A percentile compares a stretch with the other conserved stretches of the same genome.
phyloP scores from a whole-genome alignment of 2,329 filamentous ascomycete genomes.

The Exophiala calicioides region DNA sequence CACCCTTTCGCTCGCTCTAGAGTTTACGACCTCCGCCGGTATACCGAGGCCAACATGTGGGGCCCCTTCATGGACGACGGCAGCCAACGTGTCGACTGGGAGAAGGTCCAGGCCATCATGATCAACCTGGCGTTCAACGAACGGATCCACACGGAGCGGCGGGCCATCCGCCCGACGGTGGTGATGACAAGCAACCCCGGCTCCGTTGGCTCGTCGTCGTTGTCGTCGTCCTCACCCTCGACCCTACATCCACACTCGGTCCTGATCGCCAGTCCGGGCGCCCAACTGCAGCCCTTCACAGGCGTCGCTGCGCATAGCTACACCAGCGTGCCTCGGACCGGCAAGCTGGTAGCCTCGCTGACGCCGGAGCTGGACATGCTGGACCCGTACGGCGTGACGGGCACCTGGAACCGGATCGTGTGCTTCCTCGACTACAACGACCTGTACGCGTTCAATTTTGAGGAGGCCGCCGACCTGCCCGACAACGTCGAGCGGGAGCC shows the following conservation, averaged over 20 bases:
- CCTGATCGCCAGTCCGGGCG: neutral
- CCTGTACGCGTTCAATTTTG: conserved; percentile 72
- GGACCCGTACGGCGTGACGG: conserved; percentile 71
- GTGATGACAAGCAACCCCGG: too few relatives aligned
- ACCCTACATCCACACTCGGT: conserved; percentile 14
- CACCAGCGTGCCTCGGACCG: conserved; percentile 26
- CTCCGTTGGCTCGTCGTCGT: neutral
- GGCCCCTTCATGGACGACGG: conserved; percentile 71
- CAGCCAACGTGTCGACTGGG: conserved; percentile 69
- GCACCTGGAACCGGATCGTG: conserved; percentile 68
- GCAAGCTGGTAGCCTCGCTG: conserved; percentile 31
- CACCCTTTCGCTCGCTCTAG: conserved; percentile 66
- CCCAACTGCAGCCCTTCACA: conserved; percentile 31
- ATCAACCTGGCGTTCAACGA: conserved; percentile 68
- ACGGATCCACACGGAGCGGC: conserved; percentile 41
- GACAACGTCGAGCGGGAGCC: conserved; percentile 52
- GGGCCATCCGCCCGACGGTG: neutral
- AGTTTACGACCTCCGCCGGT: conserved; percentile 73
- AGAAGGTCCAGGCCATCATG: conserved; percentile 75
- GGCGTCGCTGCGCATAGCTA: conserved; percentile 32
- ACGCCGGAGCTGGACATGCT: conserved; percentile 46
- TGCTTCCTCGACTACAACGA: conserved; percentile 67
- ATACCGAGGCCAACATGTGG: conserved; percentile 64
- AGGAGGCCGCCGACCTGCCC: conserved; percentile 42
- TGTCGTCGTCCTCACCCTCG: neutral